phyloP scores from a whole-genome alignment of 2,329 filamentous ascomycete genomes.

The Gremmenia infestans region DNA sequence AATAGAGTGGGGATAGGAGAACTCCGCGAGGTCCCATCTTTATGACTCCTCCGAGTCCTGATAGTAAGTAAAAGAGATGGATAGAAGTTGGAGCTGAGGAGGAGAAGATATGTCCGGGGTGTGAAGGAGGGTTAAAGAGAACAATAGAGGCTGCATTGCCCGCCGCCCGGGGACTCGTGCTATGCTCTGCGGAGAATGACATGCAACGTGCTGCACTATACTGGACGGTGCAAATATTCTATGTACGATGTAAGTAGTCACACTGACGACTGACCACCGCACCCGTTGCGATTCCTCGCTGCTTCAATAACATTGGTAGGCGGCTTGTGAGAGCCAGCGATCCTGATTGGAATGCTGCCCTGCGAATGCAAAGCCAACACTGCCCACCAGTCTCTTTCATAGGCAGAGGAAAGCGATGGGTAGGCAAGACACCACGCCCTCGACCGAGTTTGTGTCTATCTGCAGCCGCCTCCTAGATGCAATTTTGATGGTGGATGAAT shows the following conservation, averaged over 20 bases:
- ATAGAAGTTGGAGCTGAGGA: slow-evolving; percentile 7
- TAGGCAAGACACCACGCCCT: slow-evolving; percentile 4
- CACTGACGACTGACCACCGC: neutral
- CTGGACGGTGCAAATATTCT: too few relatives aligned
- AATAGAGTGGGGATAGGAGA: slow-evolving; percentile 16
- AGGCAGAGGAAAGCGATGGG: slow-evolving; percentile 7
- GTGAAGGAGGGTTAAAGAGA: neutral
- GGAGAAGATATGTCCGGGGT: neutral
- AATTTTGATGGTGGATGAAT: slow-evolving; percentile 8
- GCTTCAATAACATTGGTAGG: slow-evolving; percentile 7
- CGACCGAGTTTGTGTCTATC: slow-evolving; percentile 6
- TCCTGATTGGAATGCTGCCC: slow-evolving; percentile 2
- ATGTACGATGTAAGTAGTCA: neutral
- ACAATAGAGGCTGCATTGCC: neutral
- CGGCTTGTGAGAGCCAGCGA: too few relatives aligned
- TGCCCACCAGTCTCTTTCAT: slow-evolving; percentile 4
- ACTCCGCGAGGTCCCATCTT: slow-evolving; percentile 19
- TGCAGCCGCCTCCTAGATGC: neutral
- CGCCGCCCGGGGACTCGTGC: neutral
- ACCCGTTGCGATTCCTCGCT: neutral
- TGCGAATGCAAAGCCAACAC: slow-evolving; percentile 13
- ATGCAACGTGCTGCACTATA: too few relatives aligned
- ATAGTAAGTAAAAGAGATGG: neutral
- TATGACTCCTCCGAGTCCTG: slow-evolving; percentile 15
- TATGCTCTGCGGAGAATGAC: neutral